Evolutionary conservation across 257 asterid species (phyloP).

Genomic region (Nicotiana attenuata): DNA sequence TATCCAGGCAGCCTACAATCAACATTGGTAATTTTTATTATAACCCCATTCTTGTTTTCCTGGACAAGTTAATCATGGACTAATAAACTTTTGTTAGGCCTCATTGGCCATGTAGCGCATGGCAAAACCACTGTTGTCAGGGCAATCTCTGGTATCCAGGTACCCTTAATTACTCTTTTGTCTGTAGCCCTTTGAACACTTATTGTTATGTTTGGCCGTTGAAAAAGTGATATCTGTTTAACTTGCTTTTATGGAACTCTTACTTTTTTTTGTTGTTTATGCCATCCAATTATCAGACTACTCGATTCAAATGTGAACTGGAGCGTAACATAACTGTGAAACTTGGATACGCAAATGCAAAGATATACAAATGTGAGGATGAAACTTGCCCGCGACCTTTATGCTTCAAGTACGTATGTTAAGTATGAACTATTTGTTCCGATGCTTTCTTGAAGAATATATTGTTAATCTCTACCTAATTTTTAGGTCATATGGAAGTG

Average conservation of each 20-base stretch:
- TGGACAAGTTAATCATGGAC: neutral
- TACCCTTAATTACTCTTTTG: neutral
- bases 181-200: neutral
- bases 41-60: neutral
- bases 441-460: conserved; percentile 14
- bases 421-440: neutral
- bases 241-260: neutral
- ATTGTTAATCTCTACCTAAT: neutral
- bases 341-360: conserved; percentile 99
- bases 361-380: conserved; percentile 87
- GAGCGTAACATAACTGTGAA: conserved; percentile 94
- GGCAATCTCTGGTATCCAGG: neutral
- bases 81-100: conserved; percentile 41
- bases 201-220: neutral
- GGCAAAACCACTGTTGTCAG: conserved; percentile 20
- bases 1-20: conserved; percentile 92
- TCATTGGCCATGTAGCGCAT: conserved; percentile 99
- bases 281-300: too few relatives aligned
- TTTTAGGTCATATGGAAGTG: conserved; percentile 90
- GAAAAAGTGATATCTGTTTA: too few relatives aligned
- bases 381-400: conserved; percentile 83
- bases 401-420: conserved; percentile 75
- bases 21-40: conserved; percentile 51
- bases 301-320: conserved; percentile 89
- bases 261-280: too few relatives aligned